Percentiles rank a stretch among this genome's conserved stretches.
Evolutionary conservation across 108 stramenopile genomes (phyloP).

Genomic region (Epithemia pelagica): DNA sequence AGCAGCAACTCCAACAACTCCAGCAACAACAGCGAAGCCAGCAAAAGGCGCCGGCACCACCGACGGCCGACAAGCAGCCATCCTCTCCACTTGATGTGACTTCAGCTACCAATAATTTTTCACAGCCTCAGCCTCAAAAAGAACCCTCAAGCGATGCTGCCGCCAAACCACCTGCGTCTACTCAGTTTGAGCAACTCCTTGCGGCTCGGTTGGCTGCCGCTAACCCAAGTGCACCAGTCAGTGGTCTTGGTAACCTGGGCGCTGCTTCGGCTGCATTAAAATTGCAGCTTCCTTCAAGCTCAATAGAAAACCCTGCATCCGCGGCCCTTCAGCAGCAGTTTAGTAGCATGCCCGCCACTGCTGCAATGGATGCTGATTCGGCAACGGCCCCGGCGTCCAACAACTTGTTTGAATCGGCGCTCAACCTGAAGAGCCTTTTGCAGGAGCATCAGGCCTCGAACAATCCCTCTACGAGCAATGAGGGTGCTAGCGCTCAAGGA

Average conservation of each 20-base stretch:
- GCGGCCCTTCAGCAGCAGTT: slow-evolving; percentile 8
- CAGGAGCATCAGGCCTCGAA: slow-evolving; percentile 16
- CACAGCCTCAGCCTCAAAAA: background rate
- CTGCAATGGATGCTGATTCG: slow-evolving; percentile 42
- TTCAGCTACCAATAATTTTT: background rate
- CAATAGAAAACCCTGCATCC: slow-evolving; percentile 14
- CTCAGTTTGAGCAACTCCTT: background rate
- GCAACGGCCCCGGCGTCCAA: slow-evolving; percentile 21
- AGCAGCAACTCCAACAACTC: slow-evolving; percentile 8
- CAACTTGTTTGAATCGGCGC: slow-evolving; percentile 44
- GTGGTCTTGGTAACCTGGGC: background rate
- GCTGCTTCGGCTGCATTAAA: background rate
- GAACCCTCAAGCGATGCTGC: background rate
- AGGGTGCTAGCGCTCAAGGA: background rate
- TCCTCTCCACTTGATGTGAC: background rate
- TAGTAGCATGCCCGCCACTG: slow-evolving; percentile 29
- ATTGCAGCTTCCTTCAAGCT: background rate
- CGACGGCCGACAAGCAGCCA: background rate
- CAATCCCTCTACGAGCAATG: slow-evolving; percentile 7
- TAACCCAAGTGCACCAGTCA: background rate
- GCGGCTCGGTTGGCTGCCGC: background rate
- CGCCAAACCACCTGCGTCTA: background rate
- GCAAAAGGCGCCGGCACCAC: background rate
- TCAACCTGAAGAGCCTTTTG: slow-evolving; percentile 37
- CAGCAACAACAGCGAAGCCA: background rate